phyloP scores from a whole-genome alignment of 164 flowering plant genomes.

The Stephania cephalantha region DNA sequence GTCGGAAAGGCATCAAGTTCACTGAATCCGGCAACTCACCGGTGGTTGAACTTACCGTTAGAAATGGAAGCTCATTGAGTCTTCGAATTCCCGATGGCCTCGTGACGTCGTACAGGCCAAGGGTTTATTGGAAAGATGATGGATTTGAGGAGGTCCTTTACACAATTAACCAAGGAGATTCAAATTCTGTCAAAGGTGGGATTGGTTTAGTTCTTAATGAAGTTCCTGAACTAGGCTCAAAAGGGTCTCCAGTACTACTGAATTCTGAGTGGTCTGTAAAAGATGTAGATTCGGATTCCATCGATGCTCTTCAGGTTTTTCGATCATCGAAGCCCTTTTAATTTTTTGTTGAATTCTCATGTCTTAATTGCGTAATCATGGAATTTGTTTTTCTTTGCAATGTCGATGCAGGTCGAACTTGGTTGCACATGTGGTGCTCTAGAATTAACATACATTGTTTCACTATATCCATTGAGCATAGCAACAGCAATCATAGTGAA shows the following conservation, averaged over 20 bases:
- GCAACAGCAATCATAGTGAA: constrained; percentile 76
- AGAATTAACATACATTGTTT: constrained; percentile 57
- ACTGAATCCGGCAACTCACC: constrained; percentile 35
- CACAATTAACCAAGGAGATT: constrained; percentile 37
- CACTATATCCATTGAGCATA: constrained; percentile 69
- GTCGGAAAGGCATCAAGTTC: constrained; percentile 78
- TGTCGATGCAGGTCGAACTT: constrained; percentile 54
- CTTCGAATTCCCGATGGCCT: constrained; percentile 61
- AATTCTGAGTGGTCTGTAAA: constrained; percentile 60
- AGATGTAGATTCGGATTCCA: constrained; percentile 74
- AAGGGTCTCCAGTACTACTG: constrained; percentile 20
- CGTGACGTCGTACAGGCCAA: constrained; percentile 80
- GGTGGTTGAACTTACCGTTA: constrained; percentile 52
- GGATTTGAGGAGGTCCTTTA: constrained; percentile 77
- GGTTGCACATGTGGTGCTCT: constrained; percentile 56
- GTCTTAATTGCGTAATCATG: neutral
- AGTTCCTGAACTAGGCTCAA: constrained; percentile 29
- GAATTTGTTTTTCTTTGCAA: neutral
- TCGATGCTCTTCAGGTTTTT: constrained; percentile 87
- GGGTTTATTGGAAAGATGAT: constrained; percentile 80
- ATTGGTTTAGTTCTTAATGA: constrained; percentile 70
- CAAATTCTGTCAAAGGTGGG: constrained; percentile 51
- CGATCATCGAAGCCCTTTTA: too few relatives aligned
- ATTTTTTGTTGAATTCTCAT: neutral
- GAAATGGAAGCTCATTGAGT: constrained; percentile 76